Conservation (phyloP, 192 early-diverging fungal species). For the Haplosporangium gracile region DNA sequence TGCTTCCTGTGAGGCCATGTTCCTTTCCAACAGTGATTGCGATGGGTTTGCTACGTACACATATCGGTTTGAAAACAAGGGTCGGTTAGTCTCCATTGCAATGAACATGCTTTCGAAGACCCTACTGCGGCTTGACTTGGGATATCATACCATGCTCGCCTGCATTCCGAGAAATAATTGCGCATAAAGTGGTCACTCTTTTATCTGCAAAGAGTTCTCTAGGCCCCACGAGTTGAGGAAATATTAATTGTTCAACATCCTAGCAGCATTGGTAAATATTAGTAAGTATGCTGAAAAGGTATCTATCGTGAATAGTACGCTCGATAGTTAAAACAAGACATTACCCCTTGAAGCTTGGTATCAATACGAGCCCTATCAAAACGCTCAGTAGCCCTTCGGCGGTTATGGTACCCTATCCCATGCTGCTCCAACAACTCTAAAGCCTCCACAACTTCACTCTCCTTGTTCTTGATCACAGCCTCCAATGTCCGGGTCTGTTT, state of each 20-base stretch:
- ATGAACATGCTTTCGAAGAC: not conserved
- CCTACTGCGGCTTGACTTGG: not conserved
- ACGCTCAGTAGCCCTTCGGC: conserved; percentile 30
- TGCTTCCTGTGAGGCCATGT: not conserved
- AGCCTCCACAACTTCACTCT: conserved; percentile 47
- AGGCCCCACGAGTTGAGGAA: conserved; percentile 24
- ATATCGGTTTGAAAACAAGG: not conserved
- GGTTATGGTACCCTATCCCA: conserved; percentile 33
- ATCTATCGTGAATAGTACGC: not conserved
- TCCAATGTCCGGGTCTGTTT: conserved; percentile 23
- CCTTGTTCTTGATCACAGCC: conserved; percentile 33
- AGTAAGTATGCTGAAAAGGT: not conserved
- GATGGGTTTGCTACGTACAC: not conserved
- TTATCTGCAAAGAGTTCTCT: conserved; percentile 41
- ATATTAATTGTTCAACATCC: conserved; percentile 14
- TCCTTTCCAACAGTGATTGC: not conserved
- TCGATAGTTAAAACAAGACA: not conserved
- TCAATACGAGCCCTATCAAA: conserved; percentile 28
- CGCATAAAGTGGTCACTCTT: conserved; percentile 8
- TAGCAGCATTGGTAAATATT: not conserved
- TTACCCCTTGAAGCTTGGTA: conserved; percentile 33
- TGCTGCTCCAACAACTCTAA: conserved; percentile 44
- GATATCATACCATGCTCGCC: conserved; percentile 1
- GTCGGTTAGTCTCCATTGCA: not conserved
- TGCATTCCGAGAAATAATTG: conserved; percentile 31